Base-by-base conservation (phyloP, 768 basidiomycete species). In the Suillus alpinus region DNA sequence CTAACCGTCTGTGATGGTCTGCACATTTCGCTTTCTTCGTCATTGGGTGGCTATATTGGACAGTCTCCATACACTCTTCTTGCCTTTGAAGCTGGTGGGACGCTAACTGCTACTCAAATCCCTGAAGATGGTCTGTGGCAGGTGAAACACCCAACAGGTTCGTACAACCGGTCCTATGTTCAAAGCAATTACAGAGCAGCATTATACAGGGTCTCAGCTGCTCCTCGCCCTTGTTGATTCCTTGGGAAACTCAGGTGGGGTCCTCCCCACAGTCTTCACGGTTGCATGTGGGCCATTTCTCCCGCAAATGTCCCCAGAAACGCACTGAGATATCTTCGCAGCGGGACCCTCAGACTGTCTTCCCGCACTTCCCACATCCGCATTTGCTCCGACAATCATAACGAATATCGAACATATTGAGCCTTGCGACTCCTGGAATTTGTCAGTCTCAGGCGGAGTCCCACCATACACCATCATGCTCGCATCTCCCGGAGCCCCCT, bases 341-440 rank as follows among this genome's bases (percentile, higher is more conserved):
- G 75, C 66, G 74, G 77, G 62, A 58, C 75, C 63, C 36, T 63
- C 65, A 26, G 59, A 67, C 36, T 74, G 72, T 61, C 62, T 65
- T 39, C 67, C 57, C 47, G 51, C 68, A 34, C 7, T 59, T 62
- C 9, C 63, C 63, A 6, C 41, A 65, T 4, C 65, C 69, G 4
- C 56, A 71, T 18, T 76, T 79, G 57, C 18, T 32, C 13, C n/a
- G 16, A 76, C 69, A 0, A 69, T 81, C 20, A 61, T 69, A 6
- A 66, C 79, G 8, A 81, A 81, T 65, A 69, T 77, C 51, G 79
- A 81, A 0, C 23, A 66, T 1, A 58, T 82, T 2, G 60, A 69
- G 43, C 80, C 81, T 13, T 84, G 82, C 64, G 65, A 80, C 39
- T 78, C 78, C 2, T 82, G 82, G 81, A 77, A 80, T 4, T 60